Evolutionary conservation across 768 basidiomycete genomes (phyloP).

Genomic region (Tephrocybe rancida): DNA sequence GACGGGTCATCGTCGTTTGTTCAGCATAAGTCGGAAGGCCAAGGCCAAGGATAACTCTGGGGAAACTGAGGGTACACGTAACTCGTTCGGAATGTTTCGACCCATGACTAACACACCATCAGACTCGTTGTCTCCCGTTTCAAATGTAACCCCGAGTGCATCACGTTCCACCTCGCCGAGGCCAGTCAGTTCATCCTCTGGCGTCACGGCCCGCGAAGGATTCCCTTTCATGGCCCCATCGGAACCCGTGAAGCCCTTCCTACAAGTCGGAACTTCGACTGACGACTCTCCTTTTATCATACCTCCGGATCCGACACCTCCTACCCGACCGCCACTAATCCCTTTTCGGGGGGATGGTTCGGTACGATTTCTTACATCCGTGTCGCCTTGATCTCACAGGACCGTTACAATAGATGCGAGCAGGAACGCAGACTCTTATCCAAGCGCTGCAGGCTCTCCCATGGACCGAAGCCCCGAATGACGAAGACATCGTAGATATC

Average conservation of each 20-base stretch:
- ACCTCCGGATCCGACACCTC: conserved; percentile 64
- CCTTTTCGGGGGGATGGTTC: conserved; percentile 73
- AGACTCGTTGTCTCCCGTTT: conserved; percentile 26
- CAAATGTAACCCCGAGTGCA: conserved; percentile 32
- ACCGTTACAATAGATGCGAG: conserved; percentile 63
- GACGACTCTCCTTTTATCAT: conserved; percentile 64
- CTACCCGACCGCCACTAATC: conserved; percentile 44
- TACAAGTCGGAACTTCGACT: conserved; percentile 12
- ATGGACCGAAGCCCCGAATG: conserved; percentile 72
- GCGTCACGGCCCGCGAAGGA: conserved; percentile 39
- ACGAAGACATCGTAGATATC: conserved; percentile 62
- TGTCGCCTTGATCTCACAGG: conserved; percentile 15
- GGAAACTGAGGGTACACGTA: conserved; percentile 32
- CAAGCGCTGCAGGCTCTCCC: conserved; percentile 88
- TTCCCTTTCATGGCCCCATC: conserved; percentile 41
- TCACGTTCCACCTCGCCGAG: conserved; percentile 33
- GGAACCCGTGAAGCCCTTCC: conserved; percentile 6
- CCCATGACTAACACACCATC: conserved; percentile 8
- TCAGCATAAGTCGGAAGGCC: conserved; percentile 56
- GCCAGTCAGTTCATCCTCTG: conserved; percentile 13
- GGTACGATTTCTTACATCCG: conserved; percentile 42
- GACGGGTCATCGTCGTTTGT: conserved; percentile 49
- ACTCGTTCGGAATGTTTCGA: conserved; percentile 1
- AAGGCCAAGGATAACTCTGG: conserved; percentile 46
- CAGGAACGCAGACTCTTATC: conserved; percentile 87